Conservation (phyloP, 805 yeast genomes). For the Candida silvicultrix region DNA sequence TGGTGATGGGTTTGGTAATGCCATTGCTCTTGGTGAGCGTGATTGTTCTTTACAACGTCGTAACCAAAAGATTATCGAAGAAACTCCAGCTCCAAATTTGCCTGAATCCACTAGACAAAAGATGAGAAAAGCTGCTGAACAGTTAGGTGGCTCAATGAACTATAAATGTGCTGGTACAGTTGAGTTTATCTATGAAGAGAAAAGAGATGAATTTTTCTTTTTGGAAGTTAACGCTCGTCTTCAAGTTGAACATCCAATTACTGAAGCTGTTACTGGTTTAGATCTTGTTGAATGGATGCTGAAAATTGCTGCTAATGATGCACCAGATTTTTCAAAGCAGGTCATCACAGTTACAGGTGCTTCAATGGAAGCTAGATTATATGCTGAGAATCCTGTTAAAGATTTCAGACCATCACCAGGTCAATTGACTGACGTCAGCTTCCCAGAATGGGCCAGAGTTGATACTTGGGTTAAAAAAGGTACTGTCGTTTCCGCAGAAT, state of each 20-base stretch:
- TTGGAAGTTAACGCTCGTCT: constrained; percentile 94
- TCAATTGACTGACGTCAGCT: constrained; percentile 73
- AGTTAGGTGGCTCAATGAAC: constrained; percentile 72
- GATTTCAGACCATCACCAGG: constrained; percentile 97
- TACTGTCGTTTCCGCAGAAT: constrained; percentile 82
- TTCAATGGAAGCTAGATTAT: constrained; percentile 92
- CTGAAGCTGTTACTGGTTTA: constrained; percentile 90
- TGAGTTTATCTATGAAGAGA: constrained; percentile 87
- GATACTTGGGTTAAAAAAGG: constrained; percentile 95
- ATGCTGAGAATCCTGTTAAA: constrained; percentile 95
- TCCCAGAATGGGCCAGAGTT: constrained; percentile 89
- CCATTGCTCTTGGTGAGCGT: constrained; percentile 93
- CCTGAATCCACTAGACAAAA: constrained; percentile 70
- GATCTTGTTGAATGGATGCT: constrained; percentile 98
- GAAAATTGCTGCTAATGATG: constrained; percentile 78
- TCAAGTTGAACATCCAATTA: constrained; percentile 97
- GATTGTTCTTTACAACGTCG: constrained; percentile 97
- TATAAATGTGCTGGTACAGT: constrained; percentile 98
- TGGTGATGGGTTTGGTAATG: constrained; percentile 93
- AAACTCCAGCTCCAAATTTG: constrained; percentile 94
- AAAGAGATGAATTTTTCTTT: constrained; percentile 85
- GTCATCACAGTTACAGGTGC: constrained; percentile 69
- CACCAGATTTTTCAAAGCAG: constrained; percentile 66
- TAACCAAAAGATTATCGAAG: constrained; percentile 94
- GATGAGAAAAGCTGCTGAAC: constrained; percentile 82